Percentiles rank a stretch among this genome's conserved stretches.
Conservation (phyloP, 2,329 filamentous ascomycete genomes). For the Clarireedia paspali region DNA sequence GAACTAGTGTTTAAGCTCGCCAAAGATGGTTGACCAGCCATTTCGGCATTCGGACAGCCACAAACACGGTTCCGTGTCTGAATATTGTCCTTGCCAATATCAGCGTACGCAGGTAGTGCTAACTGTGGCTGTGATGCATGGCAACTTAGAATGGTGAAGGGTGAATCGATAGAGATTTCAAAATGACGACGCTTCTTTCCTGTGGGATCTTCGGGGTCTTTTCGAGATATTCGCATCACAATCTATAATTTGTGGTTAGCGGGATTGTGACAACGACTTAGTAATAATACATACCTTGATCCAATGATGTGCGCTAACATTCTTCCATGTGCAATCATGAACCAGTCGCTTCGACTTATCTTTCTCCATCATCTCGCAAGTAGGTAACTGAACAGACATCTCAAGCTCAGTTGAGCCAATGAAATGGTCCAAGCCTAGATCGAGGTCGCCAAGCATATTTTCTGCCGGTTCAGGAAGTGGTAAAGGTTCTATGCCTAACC, state of each 20-base stretch:
- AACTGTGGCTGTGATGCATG: constrained; percentile 64
- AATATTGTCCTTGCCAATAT: constrained; percentile 36
- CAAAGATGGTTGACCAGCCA: constrained; percentile 25
- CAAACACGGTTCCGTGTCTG: constrained; percentile 39
- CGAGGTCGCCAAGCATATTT: constrained; percentile 55
- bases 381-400: constrained; percentile 65
- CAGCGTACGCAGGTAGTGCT: constrained; percentile 60
- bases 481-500: constrained; percentile 39
- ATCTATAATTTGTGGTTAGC: constrained; percentile 41
- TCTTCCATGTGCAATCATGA: constrained; percentile 67
- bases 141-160: constrained; percentile 68
- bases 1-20: constrained; percentile 38
- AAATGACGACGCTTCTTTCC: constrained; percentile 58
- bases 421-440: constrained; percentile 45
- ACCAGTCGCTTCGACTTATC: constrained; percentile 53
- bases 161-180: constrained; percentile 71
- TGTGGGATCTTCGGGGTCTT: constrained; percentile 52
- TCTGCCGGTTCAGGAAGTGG: constrained; percentile 33
- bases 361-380: constrained; percentile 59
- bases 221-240: constrained; percentile 65
- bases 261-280: not conserved
- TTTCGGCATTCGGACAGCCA: constrained; percentile 55
- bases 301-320: constrained; percentile 71
- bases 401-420: constrained; percentile 68
- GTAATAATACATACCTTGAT: constrained; percentile 50